Conservation (phyloP, 371 early-diverging fungal species). For the Apophysomyces elegans region DNA sequence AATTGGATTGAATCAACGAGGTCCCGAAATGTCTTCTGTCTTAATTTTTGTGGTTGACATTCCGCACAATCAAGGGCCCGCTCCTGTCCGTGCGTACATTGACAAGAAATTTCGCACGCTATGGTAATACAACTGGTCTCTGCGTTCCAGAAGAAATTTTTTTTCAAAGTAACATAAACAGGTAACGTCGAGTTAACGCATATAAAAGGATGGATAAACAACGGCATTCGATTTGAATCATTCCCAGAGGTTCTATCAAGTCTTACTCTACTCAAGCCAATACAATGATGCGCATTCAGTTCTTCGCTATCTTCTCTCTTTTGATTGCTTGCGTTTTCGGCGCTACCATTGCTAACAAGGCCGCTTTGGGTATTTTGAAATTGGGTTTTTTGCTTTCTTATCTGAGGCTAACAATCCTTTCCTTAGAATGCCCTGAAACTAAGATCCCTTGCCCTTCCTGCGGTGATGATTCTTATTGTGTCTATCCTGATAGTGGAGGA, state of each 20-base stretch:
- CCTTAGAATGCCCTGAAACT: slow-evolving; percentile 1
- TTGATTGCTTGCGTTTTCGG: neutral
- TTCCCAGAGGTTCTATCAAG: neutral
- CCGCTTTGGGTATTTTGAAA: neutral
- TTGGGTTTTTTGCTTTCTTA: too few species aligned
- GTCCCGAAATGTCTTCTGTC: neutral
- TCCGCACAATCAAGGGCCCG: neutral
- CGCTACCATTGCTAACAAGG: neutral
- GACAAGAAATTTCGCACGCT: slow-evolving; percentile 8
- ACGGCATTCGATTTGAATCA: neutral
- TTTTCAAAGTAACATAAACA: neutral
- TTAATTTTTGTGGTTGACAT: neutral
- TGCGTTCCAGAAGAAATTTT: neutral
- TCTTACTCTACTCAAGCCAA: neutral
- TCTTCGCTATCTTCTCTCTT: neutral
- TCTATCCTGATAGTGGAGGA: slow-evolving; percentile 36
- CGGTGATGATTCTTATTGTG: slow-evolving; percentile 22
- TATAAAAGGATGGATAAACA: neutral
- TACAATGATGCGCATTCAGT: slow-evolving; percentile 5
- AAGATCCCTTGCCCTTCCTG: slow-evolving; percentile 30
- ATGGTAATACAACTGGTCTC: neutral
- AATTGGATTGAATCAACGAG: too few species aligned
- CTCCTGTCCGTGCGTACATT: slow-evolving; percentile 5
- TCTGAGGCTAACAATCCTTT: neutral
- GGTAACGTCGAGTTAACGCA: neutral